Evolutionary conservation across 805 yeast species (phyloP).

Genomic region (Candida stauntonica): DNA sequence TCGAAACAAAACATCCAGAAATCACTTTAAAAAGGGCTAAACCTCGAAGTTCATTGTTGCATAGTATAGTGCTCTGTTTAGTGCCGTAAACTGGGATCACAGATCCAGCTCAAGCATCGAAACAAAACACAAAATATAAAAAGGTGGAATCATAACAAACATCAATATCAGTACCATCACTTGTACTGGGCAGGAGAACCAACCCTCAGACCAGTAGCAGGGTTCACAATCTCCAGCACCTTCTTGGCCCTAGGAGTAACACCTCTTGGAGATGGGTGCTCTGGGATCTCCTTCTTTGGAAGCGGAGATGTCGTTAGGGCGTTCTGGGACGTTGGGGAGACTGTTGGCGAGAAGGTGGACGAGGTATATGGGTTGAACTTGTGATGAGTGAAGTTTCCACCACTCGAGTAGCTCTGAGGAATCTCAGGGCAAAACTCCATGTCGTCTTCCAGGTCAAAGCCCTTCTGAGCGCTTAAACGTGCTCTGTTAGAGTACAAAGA

Average conservation of each 20-base stretch:
- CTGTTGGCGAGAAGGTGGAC: slow-evolving; percentile 51
- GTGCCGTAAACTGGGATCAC: no score
- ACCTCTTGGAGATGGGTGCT: slow-evolving; percentile 34
- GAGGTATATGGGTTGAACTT: slow-evolving; percentile 70
- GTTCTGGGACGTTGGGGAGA: slow-evolving; percentile 32
- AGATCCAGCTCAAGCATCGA: background rate
- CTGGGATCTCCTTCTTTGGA: slow-evolving; percentile 17
- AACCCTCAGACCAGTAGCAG: slow-evolving; percentile 54
- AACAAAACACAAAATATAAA: background rate
- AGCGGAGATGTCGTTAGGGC: slow-evolving; percentile 23
- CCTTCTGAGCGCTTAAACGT: slow-evolving; percentile 53
- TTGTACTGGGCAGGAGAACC: slow-evolving; percentile 42
- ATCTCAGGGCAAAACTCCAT: slow-evolving; percentile 56
- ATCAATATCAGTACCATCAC: slow-evolving; percentile 5
- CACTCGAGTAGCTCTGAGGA: slow-evolving; percentile 14
- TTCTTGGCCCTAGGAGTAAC: slow-evolving; percentile 56
- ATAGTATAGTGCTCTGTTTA: no score
- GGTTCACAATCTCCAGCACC: slow-evolving; percentile 59
- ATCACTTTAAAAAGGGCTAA: no score
- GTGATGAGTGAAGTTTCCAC: slow-evolving; percentile 29
- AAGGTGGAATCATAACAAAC: slow-evolving; percentile 1
- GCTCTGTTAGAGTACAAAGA: slow-evolving; percentile 46
- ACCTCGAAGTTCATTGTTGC: no score
- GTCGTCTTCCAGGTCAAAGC: slow-evolving; percentile 61
- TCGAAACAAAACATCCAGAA: no score